Percentiles rank a stretch among this genome's conserved stretches.
Conservation (phyloP, 73 alveolate species). For the Paramecium octaurelia region DNA sequence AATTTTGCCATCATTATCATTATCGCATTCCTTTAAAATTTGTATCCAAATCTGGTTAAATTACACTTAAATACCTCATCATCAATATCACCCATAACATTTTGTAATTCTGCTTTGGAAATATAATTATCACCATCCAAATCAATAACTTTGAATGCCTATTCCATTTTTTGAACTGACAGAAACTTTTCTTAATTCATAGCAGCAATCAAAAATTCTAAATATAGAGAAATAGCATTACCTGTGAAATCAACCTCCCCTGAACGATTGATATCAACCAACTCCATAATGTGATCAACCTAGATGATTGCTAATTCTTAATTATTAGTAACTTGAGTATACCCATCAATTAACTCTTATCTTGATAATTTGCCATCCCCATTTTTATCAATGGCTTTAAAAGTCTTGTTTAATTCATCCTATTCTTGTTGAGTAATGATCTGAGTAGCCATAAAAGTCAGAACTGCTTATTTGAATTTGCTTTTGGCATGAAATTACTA, state of each 20-base stretch:
- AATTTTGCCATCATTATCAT: conserved; percentile 59
- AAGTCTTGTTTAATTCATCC: conserved; percentile 66
- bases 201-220: conserved; percentile 68
- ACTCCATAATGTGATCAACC: conserved; percentile 60
- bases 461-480: conserved; percentile 58
- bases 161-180: conserved; percentile 54
- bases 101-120: conserved; percentile 45
- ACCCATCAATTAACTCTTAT: conserved; percentile 72
- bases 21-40: conserved; percentile 58
- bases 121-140: conserved; percentile 64
- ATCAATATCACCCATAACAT: conserved; percentile 60
- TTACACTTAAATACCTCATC: conserved; percentile 32
- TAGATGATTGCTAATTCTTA: background rate
- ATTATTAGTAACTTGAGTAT: conserved; percentile 17
- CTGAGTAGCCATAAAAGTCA: conserved; percentile 59
- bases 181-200: conserved; percentile 53
- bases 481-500: conserved; percentile 51
- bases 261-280: conserved; percentile 59
- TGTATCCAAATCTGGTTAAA: conserved; percentile 44
- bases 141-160: conserved; percentile 63
- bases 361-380: conserved; percentile 79
- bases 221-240: background rate
- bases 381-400: conserved; percentile 76
- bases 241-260: conserved; percentile 69
- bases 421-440: conserved; percentile 53